Percentiles rank a stretch among this genome's conserved stretches.
These are phyloP conservation scores for Thecaphora frezii DNA, from an alignment of 1,284 basidiomycete species.

Conservation along the genomic window DNA sequence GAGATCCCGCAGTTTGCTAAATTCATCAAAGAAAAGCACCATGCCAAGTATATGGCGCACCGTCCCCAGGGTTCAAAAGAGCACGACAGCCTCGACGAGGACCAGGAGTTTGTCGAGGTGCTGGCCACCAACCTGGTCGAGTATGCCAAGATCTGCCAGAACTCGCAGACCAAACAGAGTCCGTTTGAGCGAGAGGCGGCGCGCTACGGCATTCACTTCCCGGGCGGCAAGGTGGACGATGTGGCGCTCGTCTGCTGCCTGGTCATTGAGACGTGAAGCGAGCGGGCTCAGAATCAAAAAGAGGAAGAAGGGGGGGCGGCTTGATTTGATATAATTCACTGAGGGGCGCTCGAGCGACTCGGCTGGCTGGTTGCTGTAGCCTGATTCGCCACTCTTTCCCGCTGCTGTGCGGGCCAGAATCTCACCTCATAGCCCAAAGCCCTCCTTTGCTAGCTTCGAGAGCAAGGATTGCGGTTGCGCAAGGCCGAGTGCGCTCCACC, in stretches of 20 bases:
- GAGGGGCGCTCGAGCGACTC: too few relatives aligned
- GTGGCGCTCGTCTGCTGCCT: slow-evolving; percentile 64
- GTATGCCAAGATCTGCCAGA: slow-evolving; percentile 40
- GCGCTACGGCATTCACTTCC: slow-evolving; percentile 57
- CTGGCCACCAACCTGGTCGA: slow-evolving; percentile 45
- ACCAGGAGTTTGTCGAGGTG: slow-evolving; percentile 45
- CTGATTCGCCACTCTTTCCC: too few relatives aligned
- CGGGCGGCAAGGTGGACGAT: slow-evolving; percentile 62
- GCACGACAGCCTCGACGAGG: slow-evolving; percentile 40
- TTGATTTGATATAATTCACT: too few relatives aligned
- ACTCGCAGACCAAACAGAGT: slow-evolving; percentile 69
- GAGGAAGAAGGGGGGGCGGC: too few relatives aligned
- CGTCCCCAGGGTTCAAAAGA: slow-evolving; percentile 5
- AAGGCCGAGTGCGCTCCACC: too few relatives aligned
- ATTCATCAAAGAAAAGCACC: slow-evolving; percentile 54
- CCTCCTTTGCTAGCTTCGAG: too few relatives aligned
- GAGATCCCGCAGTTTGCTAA: slow-evolving; percentile 49
- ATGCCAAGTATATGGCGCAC: slow-evolving; percentile 22
- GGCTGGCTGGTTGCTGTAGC: too few relatives aligned
- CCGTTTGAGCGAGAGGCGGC: slow-evolving; percentile 59
- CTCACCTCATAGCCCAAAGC: too few relatives aligned
- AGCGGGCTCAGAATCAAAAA: too few relatives aligned
- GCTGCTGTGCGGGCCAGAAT: too few relatives aligned
- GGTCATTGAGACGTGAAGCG: slow-evolving; percentile 60
- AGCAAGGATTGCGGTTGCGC: too few relatives aligned